phyloP scores from a whole-genome alignment of 352 stramenopile genomes.

The Thraustochytrium sp. region DNA sequence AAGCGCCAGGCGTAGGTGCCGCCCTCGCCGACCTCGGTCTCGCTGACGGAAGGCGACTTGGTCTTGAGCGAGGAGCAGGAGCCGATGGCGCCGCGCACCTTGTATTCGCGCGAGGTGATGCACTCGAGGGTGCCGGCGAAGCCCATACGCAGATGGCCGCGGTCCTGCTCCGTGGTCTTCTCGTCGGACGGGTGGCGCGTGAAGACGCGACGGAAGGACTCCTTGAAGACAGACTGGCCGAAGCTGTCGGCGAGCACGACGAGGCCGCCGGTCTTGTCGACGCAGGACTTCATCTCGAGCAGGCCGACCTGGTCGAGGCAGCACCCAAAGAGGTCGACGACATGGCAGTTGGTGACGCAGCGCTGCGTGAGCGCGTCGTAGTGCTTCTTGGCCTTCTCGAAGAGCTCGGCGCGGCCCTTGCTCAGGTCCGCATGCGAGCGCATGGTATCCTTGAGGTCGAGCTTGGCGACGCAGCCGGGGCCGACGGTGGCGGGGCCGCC shows the following conservation, averaged over 20 bases:
- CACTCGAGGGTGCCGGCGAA: slow-evolving; percentile 90
- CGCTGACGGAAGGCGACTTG: slow-evolving; percentile 85
- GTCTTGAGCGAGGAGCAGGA: slow-evolving; percentile 92
- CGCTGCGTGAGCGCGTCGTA: slow-evolving; percentile 89
- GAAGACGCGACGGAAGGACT: slow-evolving; percentile 96
- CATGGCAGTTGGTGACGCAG: slow-evolving; percentile 81
- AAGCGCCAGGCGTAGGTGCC: slow-evolving; percentile 90
- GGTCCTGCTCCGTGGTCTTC: slow-evolving; percentile 78
- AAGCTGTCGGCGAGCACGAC: slow-evolving; percentile 94
- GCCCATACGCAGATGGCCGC: slow-evolving; percentile 91
- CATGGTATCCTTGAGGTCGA: slow-evolving; percentile 94
- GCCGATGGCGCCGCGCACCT: slow-evolving; percentile 94
- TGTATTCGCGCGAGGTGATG: slow-evolving; percentile 95
- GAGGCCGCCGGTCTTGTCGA: slow-evolving; percentile 96
- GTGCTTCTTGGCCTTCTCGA: slow-evolving; percentile 87
- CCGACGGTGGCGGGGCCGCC: slow-evolving; percentile 91
- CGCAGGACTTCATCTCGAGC: slow-evolving; percentile 95
- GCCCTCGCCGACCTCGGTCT: slow-evolving; percentile 89
- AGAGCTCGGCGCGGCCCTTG: slow-evolving; percentile 74
- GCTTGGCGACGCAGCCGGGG: slow-evolving; percentile 87
- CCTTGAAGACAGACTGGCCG: slow-evolving; percentile 96
- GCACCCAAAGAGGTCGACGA: slow-evolving; percentile 98
- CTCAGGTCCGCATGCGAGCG: slow-evolving; percentile 61
- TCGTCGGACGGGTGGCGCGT: slow-evolving; percentile 83
- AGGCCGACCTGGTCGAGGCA: slow-evolving; percentile 94